Evolutionary conservation across 805 yeast species (phyloP).

Genomic region (Ogataea dorogensis): DNA sequence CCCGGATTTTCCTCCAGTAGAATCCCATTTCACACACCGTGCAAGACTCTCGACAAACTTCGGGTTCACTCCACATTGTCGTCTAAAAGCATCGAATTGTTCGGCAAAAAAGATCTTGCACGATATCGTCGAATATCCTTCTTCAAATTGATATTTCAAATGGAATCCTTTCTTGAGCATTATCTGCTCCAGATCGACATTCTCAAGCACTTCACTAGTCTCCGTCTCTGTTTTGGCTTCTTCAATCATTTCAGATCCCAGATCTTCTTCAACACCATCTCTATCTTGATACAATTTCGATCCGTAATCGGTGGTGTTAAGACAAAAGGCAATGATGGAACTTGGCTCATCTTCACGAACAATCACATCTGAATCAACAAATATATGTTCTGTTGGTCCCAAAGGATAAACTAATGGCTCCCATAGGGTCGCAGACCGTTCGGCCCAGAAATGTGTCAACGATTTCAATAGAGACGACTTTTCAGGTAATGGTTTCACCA

Average conservation of each 20-base stretch:
- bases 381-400: slow-evolving; percentile 78
- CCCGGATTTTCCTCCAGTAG: slow-evolving; percentile 95
- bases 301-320: slow-evolving; percentile 79
- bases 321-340: slow-evolving; percentile 88
- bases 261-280: slow-evolving; percentile 19
- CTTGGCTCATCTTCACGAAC: slow-evolving; percentile 97
- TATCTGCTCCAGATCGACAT: slow-evolving; percentile 52
- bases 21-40: slow-evolving; percentile 93
- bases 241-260: slow-evolving; percentile 13
- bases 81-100: slow-evolving; percentile 91
- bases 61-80: slow-evolving; percentile 73
- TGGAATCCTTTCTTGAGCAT: slow-evolving; percentile 87
- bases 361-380: slow-evolving; percentile 89
- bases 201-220: slow-evolving; percentile 14
- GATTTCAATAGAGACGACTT: slow-evolving; percentile 77
- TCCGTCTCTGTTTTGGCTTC: slow-evolving; percentile 1
- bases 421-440: slow-evolving; percentile 93
- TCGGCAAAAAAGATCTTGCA: slow-evolving; percentile 95
- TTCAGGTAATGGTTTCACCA: slow-evolving; percentile 47
- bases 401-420: slow-evolving; percentile 86
- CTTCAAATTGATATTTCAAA: slow-evolving; percentile 86
- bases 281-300: slow-evolving; percentile 32
- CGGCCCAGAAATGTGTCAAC: slow-evolving; percentile 93
- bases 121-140: slow-evolving; percentile 76
- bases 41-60: slow-evolving; percentile 85